Base-by-base conservation (phyloP, 805 yeast genomes). In the Clavispora fructus region DNA sequence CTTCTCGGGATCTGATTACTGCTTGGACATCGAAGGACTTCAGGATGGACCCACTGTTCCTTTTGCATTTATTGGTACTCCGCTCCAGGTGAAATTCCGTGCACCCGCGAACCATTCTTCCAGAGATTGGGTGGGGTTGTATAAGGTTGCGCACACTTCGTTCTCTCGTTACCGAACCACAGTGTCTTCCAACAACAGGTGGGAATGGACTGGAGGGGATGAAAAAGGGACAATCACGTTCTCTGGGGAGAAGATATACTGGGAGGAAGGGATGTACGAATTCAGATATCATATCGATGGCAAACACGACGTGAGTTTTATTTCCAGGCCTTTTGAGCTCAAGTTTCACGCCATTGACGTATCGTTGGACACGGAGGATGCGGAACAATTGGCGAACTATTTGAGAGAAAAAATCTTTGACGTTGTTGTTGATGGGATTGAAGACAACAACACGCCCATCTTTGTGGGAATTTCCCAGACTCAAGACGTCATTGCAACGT, bases 71-170 rank as follows among this genome's bases (percentile, higher is more conserved):
- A 55, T 80, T 49, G 90, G 89, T 1, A 62, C 69, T 7, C 78
- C 85, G 2, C 73, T 87, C 25, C 60, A 59, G 17, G 74, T 84
- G 4, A 57, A 63, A 17, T 87, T 86, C 83, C 59, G 63, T 26
- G 68, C 83, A 0, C 84, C 87, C 1, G 66, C 64, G 2, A 49
- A 57, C 23, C 80, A 77, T 51, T 65, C 78, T 14, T 47, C 64
- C 0, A 72, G 69, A 38, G 91, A 85, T 59, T 87, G 95, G 95
- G 75, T 87, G 52, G 95, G 94, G 1, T 63, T 87, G 28, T 87
- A 87, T 64, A 77, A 78, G 44, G 75, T 84, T 9, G 66, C 78
- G 25, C 85, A 78, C 50, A 80, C 87, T 14, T 75, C 81, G 5
- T 68, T 69, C 31, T 77, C 83, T 17, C 71, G 80, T 44, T 72